phyloP scores from a whole-genome alignment of 2,329 filamentous ascomycete species.

The Fusarium dimerum region DNA sequence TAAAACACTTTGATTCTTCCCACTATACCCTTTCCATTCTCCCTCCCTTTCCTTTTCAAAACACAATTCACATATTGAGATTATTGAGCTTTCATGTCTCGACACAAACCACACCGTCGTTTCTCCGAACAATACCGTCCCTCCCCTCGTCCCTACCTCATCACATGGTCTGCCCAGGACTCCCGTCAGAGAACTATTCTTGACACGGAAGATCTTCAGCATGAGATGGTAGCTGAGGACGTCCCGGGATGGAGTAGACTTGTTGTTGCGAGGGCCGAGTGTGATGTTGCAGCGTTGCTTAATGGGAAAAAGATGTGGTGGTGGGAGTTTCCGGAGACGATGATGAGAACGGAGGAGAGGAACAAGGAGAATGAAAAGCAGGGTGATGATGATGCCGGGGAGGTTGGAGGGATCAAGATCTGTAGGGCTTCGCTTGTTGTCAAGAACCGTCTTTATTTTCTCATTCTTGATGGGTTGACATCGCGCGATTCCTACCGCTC shows the following conservation, averaged over 20 bases:
- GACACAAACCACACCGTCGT: conserved; percentile 17
- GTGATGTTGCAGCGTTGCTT: conserved; percentile 16
- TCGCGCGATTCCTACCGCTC: background rate
- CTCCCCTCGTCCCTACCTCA: conserved; percentile 19
- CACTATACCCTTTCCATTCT: background rate
- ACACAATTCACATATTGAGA: background rate
- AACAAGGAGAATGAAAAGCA: background rate
- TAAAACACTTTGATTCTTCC: too few relatives aligned
- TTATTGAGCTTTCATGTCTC: conserved; percentile 11
- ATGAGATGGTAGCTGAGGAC: conserved; percentile 19
- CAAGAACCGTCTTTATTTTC: conserved; percentile 22
- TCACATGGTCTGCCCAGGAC: conserved; percentile 26
- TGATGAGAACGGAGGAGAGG: background rate
- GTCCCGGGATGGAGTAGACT: conserved; percentile 21
- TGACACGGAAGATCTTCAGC: conserved; percentile 17
- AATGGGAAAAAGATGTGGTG: conserved; percentile 14
- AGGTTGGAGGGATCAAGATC: conserved; percentile 21
- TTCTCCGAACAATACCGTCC: conserved; percentile 21
- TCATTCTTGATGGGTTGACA: conserved; percentile 23
- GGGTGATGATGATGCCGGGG: background rate
- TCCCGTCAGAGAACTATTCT: conserved; percentile 20
- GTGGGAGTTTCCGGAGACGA: conserved; percentile 28
- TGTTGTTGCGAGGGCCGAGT: conserved; percentile 24
- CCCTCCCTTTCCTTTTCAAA: background rate
- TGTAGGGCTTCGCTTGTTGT: conserved; percentile 22